Base-by-base conservation (phyloP, 257 asterid genomes). In the Solanum ossicruentum region DNA sequence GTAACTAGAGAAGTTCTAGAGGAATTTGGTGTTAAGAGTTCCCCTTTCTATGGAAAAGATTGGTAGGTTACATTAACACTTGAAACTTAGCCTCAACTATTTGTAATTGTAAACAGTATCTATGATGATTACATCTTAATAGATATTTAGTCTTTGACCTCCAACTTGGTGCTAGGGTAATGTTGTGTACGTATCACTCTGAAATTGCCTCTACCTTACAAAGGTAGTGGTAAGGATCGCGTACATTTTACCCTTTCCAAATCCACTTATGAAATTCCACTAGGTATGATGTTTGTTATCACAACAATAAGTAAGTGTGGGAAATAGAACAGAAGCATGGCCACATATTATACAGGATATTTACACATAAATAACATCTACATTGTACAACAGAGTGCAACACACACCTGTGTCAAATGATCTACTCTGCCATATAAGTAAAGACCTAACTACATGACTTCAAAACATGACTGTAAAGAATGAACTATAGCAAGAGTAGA, bases 321-420 rank as follows among this genome's bases (percentile, higher is more conserved):
- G 3, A 17, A 28, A 16, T 52, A 52, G 83, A 26, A 52, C 18
- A 52, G 26, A 26, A 78, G 26, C 83, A 28, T 52, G 83, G 66
- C 83, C 47, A 78, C 43, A 78, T 78, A 78, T 78, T 51, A 78
- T 52, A 78, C 83, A 78, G 66, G 65, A 52, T 78, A 78, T 78
- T 78, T 78, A 78, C 83, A 28, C 28, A 78, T 52, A 78, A 78
- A 78, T 52, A 78, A 52, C 26, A 78, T 52, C 47, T 52, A 78
- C 60, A 78, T 78, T 52, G 83, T 78, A 78, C 83, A 72, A 72
- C 80, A 52, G 83, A 52, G 83, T 78, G 83, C 83, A 78, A 52
- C 83, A 78, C 12, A 77, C 66, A 78, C 66, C 83, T 54, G 49
- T 78, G 65, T 52, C 83, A 52, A 78, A 78, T 52, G 49, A 78